Evolutionary conservation across 352 stramenopile species (phyloP).

Genomic region (Pythium rhizo-oryzae): DNA sequence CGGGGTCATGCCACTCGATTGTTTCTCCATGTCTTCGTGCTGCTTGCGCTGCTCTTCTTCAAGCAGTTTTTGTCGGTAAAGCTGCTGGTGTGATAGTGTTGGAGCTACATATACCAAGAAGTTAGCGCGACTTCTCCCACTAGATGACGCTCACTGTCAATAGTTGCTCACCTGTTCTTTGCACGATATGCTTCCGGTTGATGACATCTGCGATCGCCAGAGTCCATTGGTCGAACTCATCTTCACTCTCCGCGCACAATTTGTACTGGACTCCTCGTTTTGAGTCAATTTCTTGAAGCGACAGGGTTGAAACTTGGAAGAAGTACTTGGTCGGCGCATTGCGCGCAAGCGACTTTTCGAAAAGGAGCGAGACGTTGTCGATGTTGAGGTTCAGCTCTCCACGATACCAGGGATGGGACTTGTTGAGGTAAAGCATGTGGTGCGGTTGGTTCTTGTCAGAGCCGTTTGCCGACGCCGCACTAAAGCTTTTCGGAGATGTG

Average conservation of each 20-base stretch:
- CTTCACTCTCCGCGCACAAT: constrained; percentile 75
- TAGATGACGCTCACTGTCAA: background rate
- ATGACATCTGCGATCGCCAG: constrained; percentile 73
- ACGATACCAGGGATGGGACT: constrained; percentile 79
- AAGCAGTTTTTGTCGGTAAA: constrained; percentile 72
- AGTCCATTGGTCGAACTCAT: constrained; percentile 82
- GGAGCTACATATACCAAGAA: constrained; percentile 17
- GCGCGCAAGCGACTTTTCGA: constrained; percentile 78
- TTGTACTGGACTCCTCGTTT: constrained; percentile 87
- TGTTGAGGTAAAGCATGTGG: constrained; percentile 73
- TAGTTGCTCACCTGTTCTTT: constrained; percentile 18
- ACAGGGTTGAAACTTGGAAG: constrained; percentile 82
- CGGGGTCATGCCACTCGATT: background rate
- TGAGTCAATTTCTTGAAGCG: constrained; percentile 76
- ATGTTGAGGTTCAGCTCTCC: constrained; percentile 76
- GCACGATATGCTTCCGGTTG: constrained; percentile 66
- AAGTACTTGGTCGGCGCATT: constrained; percentile 81
- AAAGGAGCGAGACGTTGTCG: constrained; percentile 75
- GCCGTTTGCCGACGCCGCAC: background rate
- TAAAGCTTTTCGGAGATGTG: constrained; percentile 9
- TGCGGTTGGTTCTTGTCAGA: constrained; percentile 39
- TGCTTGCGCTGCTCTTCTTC: constrained; percentile 46
- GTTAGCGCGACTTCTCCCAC: background rate
- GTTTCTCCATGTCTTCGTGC: constrained; percentile 15
- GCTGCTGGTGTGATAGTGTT: constrained; percentile 73